A percentile compares a stretch with the other conserved stretches of the same genome.
phyloP scores from a whole-genome alignment of 2,329 filamentous ascomycete genomes.

The Stemphylium lycopersici region DNA sequence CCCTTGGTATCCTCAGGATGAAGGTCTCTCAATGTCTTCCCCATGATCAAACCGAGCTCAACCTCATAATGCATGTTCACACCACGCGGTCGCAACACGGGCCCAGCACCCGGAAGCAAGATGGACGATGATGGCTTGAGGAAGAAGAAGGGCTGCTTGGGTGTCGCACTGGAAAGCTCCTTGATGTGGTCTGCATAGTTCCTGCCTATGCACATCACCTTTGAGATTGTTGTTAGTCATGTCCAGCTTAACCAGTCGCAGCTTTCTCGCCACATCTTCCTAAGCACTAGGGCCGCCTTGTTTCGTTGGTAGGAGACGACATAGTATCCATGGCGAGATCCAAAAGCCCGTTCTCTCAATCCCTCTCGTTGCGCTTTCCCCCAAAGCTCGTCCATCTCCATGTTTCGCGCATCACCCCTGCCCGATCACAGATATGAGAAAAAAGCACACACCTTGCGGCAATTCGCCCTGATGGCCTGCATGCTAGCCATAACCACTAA shows the following conservation, averaged over 20 bases:
- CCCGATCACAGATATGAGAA: neutral
- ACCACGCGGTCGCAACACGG: conserved; percentile 80
- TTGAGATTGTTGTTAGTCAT: neutral
- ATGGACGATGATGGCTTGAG: conserved; percentile 91
- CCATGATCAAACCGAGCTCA: conserved; percentile 88
- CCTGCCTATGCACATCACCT: conserved; percentile 91
- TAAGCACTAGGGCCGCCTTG: too few relatives aligned
- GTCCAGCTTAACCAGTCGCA: neutral
- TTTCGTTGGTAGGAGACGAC: too few relatives aligned
- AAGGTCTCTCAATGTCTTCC: conserved; percentile 78
- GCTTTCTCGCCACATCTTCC: neutral
- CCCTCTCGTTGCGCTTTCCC: neutral
- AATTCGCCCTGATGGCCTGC: conserved; percentile 51
- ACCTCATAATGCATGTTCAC: conserved; percentile 93
- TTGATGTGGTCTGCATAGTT: conserved; percentile 98
- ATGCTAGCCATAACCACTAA: conserved; percentile 40
- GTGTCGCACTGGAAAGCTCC: conserved; percentile 84
- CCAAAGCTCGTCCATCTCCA: neutral
- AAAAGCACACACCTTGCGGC: conserved; percentile 53
- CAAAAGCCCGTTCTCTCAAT: neutral
- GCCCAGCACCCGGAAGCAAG: conserved; percentile 76
- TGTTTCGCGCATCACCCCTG: neutral
- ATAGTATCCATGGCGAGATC: neutral
- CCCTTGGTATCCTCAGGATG: conserved; percentile 73
- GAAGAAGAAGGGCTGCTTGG: conserved; percentile 99